Evolutionary conservation across 805 yeast species (phyloP).

Genomic region (Metschnikowia gruessii): DNA sequence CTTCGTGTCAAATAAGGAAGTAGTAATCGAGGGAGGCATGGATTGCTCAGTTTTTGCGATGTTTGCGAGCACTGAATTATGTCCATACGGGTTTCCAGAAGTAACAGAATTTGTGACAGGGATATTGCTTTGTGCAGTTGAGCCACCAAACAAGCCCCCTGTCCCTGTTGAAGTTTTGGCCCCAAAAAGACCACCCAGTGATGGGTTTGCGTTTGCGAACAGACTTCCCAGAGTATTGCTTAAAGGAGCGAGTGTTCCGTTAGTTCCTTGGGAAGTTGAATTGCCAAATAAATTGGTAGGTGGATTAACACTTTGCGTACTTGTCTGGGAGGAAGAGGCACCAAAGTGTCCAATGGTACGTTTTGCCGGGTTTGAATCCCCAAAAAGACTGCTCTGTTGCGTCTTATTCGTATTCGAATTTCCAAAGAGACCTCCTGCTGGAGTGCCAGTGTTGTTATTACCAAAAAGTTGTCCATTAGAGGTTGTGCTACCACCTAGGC

Average conservation of each 20-base stretch:
- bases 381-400: slow-evolving; percentile 21
- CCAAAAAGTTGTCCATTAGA: slow-evolving; percentile 26
- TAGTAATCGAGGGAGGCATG: slow-evolving; percentile 38
- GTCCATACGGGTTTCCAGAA: slow-evolving; percentile 30
- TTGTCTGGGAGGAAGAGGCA: not conserved
- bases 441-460: slow-evolving; percentile 10
- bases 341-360: slow-evolving; percentile 12
- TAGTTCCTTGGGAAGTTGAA: not conserved
- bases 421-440: slow-evolving; percentile 24
- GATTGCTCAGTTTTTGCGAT: slow-evolving; percentile 19
- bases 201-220: slow-evolving; percentile 8
- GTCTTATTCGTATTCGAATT: slow-evolving; percentile 9
- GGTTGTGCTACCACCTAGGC: not conserved
- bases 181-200: slow-evolving; percentile 1
- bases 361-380: slow-evolving; percentile 19
- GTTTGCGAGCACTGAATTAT: slow-evolving; percentile 24
- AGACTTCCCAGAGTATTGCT: slow-evolving; percentile 1
- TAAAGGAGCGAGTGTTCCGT: not conserved
- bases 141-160: slow-evolving; percentile 11
- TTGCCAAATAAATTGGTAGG: not conserved
- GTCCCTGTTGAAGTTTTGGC: not conserved
- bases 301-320: not conserved
- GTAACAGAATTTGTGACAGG: not conserved
- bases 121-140: not conserved
- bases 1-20: slow-evolving; percentile 20